Conservation (phyloP, 495 filamentous ascomycete genomes). For the Astrothelium macrocarpum region DNA sequence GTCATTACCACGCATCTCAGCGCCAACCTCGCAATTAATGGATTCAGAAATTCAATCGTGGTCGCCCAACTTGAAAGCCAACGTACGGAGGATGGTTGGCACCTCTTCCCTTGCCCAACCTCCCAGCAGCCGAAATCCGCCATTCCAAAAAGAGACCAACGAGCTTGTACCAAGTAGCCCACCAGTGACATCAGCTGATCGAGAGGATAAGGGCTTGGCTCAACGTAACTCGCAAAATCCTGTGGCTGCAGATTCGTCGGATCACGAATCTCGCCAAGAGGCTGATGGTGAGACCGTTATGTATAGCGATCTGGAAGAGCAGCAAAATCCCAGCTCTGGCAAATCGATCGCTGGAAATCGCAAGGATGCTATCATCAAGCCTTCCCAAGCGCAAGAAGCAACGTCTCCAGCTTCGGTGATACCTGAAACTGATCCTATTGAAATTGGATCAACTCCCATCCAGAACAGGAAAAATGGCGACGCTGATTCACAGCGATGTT, state of each 20-base stretch:
- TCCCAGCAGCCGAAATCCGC: not conserved
- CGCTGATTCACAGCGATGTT: not conserved
- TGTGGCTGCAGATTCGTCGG: not conserved
- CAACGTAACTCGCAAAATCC: not conserved
- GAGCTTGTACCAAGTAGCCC: slow-evolving; percentile 19
- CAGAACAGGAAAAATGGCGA: not conserved
- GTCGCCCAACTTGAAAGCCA: not conserved
- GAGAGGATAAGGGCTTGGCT: not conserved
- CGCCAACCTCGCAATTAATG: not conserved
- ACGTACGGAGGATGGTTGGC: not conserved
- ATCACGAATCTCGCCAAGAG: not conserved
- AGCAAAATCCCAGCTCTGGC: not conserved
- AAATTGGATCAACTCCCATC: not conserved
- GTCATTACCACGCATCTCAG: not conserved
- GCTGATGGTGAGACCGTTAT: not conserved
- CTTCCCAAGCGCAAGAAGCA: not conserved
- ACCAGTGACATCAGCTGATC: not conserved
- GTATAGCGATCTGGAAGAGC: not conserved
- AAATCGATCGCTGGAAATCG: not conserved
- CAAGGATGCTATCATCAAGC: not conserved
- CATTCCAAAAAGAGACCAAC: not conserved
- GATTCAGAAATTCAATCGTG: not conserved
- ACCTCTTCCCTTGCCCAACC: not conserved
- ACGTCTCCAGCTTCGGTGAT: slow-evolving; percentile 2
- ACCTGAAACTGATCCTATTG: slow-evolving; percentile 2